A percentile compares a stretch with the other conserved stretches of the same genome.
phyloP scores from a whole-genome alignment of 2,329 filamentous ascomycete genomes.

The Aspergillus candidus region DNA sequence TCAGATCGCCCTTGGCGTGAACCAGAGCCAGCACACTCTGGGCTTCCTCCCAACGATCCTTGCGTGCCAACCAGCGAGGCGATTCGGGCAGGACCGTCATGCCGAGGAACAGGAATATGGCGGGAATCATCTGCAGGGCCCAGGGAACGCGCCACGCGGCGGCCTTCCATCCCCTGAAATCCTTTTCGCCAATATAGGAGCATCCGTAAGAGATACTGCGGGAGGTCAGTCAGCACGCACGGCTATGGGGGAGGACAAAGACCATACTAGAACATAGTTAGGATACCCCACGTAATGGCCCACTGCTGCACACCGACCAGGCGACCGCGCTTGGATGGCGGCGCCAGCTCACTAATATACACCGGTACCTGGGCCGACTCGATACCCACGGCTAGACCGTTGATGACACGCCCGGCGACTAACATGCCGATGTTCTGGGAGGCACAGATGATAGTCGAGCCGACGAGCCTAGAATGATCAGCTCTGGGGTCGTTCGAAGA shows the following conservation, averaged over 20 bases:
- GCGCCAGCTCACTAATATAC: slow-evolving; percentile 63
- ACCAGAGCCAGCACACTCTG: slow-evolving; percentile 49
- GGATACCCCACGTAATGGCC: slow-evolving; percentile 66
- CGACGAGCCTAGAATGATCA: slow-evolving; percentile 45
- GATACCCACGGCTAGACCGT: slow-evolving; percentile 67
- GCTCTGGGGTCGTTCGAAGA: slow-evolving; percentile 21
- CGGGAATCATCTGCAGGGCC: slow-evolving; percentile 59
- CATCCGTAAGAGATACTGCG: slow-evolving; percentile 53
- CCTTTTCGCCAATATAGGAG: slow-evolving; percentile 50
- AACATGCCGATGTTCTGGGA: slow-evolving; percentile 63
- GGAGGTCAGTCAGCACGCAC: neutral
- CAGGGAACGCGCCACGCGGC: slow-evolving; percentile 59
- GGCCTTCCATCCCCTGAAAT: slow-evolving; percentile 26
- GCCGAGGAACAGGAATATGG: slow-evolving; percentile 51
- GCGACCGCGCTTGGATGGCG: slow-evolving; percentile 50
- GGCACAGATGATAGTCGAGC: slow-evolving; percentile 53
- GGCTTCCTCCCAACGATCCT: slow-evolving; percentile 54
- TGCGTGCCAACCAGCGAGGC: slow-evolving; percentile 58
- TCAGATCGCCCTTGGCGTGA: slow-evolving; percentile 59
- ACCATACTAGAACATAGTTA: slow-evolving; percentile 60
- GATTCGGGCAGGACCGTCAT: slow-evolving; percentile 52
- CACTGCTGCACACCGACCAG: slow-evolving; percentile 70
- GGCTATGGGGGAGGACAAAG: neutral
- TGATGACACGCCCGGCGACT: slow-evolving; percentile 61
- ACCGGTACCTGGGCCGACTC: slow-evolving; percentile 65